These are phyloP conservation scores for Hibiscus mutabilis DNA, from an alignment of 345 rosid genomes.

Conservation along the genomic window DNA sequence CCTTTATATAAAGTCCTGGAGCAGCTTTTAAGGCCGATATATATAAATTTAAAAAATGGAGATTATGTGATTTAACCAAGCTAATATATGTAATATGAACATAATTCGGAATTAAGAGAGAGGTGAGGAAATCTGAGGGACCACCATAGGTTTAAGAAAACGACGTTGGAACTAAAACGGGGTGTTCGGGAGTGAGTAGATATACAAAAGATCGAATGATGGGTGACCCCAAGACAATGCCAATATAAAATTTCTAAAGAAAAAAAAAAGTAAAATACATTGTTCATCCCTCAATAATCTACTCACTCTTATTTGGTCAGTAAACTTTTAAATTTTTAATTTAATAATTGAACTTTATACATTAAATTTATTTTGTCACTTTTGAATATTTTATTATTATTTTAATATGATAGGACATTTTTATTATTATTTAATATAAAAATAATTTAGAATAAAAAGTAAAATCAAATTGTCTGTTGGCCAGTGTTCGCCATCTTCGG, in stretches of 20 bases:
- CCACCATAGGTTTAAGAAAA: constrained; percentile 41
- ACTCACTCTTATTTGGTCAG: no score
- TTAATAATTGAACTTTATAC: no score
- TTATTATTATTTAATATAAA: no score
- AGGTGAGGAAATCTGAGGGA: neutral
- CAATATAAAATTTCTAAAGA: constrained; percentile 7
- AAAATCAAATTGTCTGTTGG: no score
- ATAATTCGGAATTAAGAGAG: neutral
- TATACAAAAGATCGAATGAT: constrained; percentile 27
- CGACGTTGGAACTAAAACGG: constrained; percentile 41
- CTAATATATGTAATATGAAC: neutral
- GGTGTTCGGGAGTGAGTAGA: constrained; percentile 27
- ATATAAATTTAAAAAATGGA: neutral
- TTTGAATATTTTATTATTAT: no score
- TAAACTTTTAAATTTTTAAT: no score
- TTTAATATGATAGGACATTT: no score
- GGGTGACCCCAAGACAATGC: constrained; percentile 23
- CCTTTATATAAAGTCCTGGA: constrained; percentile 29
- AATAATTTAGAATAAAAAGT: no score
- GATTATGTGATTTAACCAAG: neutral
- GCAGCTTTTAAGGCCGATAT: constrained; percentile 11
- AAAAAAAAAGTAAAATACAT: no score
- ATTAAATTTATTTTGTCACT: no score
- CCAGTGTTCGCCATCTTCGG: no score
- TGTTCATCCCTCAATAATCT: no score